A percentile compares a stretch with the other conserved stretches of the same genome.
phyloP scores from a whole-genome alignment of 1,284 basidiomycete genomes.

The Tranzscheliella williamsii region DNA sequence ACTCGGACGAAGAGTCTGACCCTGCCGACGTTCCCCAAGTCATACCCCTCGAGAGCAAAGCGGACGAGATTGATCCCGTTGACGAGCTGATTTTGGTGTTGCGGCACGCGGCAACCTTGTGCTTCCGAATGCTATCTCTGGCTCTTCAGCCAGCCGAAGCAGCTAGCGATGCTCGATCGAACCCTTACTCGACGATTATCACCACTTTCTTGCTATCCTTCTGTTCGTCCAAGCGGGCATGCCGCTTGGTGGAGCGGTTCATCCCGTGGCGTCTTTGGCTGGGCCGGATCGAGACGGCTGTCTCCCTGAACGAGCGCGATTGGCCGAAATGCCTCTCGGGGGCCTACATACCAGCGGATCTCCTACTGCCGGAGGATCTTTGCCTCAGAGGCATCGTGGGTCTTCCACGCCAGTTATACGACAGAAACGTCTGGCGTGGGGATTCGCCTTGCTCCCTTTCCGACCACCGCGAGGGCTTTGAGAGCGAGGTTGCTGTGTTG shows the following conservation, averaged over 20 bases:
- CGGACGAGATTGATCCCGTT: conserved; percentile 38
- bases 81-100: conserved; percentile 68
- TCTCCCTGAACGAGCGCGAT: conserved; percentile 9
- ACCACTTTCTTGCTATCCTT: conserved; percentile 81
- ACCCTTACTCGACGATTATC: conserved; percentile 83
- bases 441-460: conserved; percentile 6
- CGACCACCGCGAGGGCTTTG: conserved; percentile 43
- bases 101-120: conserved; percentile 74
- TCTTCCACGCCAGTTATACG: conserved; percentile 26
- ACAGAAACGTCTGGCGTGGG: conserved; percentile 17
- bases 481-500: conserved; percentile 60
- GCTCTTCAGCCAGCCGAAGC: conserved; percentile 64
- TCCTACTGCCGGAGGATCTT: conserved; percentile 90
- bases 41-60: conserved; percentile 23
- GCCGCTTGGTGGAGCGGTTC: conserved; percentile 62
- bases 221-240: conserved; percentile 38
- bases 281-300: conserved; percentile 35
- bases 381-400: conserved; percentile 81
- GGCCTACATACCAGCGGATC: conserved; percentile 64
- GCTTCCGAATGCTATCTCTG: conserved; percentile 77
- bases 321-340: conserved; percentile 22
- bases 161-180: conserved; percentile 40
- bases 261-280: conserved; percentile 81
- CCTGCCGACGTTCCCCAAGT: conserved; percentile 65
- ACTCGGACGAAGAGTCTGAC: conserved; percentile 28